Base-by-base conservation (phyloP, 139 green algal genomes). In the Eudorina sp. region DNA sequence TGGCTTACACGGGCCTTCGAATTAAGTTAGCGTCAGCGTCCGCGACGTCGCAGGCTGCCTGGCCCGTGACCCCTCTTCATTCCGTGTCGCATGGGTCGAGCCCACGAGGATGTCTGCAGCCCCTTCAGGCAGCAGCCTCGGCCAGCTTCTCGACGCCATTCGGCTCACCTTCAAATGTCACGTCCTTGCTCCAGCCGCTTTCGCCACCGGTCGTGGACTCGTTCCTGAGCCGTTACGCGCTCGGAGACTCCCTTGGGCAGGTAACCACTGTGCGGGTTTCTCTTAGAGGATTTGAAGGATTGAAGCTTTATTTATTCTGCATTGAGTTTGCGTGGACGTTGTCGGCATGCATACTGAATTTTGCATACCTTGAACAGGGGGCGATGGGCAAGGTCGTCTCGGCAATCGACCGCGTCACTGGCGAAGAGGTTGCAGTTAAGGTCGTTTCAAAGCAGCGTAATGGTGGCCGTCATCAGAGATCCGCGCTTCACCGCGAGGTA, bases 401-500 rank as follows among this genome's bases (percentile, higher is more conserved):
- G 4, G 82, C 82, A 2, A 23, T 53, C n/a, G 34, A 79, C 31
- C 45, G 46, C 0, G 45, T 41, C 18, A 80, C 46, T 27, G 83
- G 68, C 31, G 34, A 88, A 27, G 83, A 73, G n/a, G 68, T 81
- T 0, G 83, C 83, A 2, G 68, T 81, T 0, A 88, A 88, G 68
- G 68, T 88, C 21, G 34, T 88, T 0, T 19, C 51, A 0, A 88
- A 88, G 34, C 62, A 81, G 19, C 27, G 16, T 4, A 58, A 64
- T 55, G 48, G 68, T 34, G 27, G 66, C 1, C 68, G 83, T 19
- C 29, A 81, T 41, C 83, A 88, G 25, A 68, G 83, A 3, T 53
- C 48, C 4, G 83, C 83, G 4, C 51, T 88, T 34, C 46, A 88
- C 46, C 83, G 83, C 11, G 83, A 88, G 83, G 83, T 88, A 62